These are phyloP conservation scores for Mycena metata DNA, from an alignment of 768 basidiomycete genomes.

Conservation along the genomic window DNA sequence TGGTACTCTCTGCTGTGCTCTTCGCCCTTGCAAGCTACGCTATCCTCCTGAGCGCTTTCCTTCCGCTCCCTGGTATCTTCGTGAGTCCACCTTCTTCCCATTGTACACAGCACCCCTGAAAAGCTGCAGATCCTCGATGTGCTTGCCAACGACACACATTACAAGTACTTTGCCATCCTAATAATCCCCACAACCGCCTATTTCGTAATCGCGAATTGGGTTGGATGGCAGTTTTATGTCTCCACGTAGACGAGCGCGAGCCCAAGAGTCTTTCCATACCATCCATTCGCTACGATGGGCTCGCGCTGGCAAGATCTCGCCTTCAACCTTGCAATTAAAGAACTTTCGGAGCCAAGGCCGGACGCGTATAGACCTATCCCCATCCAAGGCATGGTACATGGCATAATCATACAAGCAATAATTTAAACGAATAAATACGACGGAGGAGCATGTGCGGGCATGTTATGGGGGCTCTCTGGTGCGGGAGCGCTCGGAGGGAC, in stretches of 20 bases:
- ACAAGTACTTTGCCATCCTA: conserved; percentile 88
- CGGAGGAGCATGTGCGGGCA: conserved; percentile 2
- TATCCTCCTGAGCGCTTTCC: conserved; percentile 73
- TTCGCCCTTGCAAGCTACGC: conserved; percentile 73
- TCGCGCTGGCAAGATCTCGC: too few species aligned
- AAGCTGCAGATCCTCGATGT: conserved; percentile 69
- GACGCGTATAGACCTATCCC: too few species aligned
- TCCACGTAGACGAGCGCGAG: too few species aligned
- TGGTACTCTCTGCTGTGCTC: conserved; percentile 63
- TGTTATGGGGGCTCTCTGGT: conserved; percentile 53
- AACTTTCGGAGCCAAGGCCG: too few species aligned
- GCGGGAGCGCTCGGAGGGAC: conserved; percentile 58
- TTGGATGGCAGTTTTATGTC: conserved; percentile 99
- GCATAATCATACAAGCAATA: conserved; percentile 29
- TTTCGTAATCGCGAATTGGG: conserved; percentile 98
- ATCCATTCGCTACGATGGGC: too few species aligned
- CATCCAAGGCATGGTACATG: conserved; percentile 27
- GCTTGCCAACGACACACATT: conserved; percentile 82
- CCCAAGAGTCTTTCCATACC: too few species aligned
- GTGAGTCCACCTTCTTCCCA: conserved; percentile 53
- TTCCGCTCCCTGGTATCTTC: conserved; percentile 63
- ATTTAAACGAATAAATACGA: conserved; percentile 40
- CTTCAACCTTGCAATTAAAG: too few species aligned
- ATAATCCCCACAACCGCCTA: conserved; percentile 86
- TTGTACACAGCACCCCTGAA: not conserved